Percentiles rank a stretch among this genome's conserved stretches.
Evolutionary conservation across 495 filamentous ascomycete genomes (phyloP).

Genomic region (Hyaloscypha bicolor): DNA sequence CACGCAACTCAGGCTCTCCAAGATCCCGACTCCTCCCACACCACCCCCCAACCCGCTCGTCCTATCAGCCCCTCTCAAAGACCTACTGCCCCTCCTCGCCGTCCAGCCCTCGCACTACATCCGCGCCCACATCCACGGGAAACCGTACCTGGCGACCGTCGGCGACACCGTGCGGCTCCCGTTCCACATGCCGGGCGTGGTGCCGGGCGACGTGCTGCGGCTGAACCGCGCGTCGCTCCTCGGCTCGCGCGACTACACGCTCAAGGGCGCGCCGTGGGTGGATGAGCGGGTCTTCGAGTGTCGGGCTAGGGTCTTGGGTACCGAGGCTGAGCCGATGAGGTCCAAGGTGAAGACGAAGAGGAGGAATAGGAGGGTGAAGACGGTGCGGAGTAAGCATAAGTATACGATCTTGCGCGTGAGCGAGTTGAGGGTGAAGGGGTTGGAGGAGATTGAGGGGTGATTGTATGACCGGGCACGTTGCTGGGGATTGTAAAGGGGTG

Average conservation of each 20-base stretch:
- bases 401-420: slow-evolving; percentile 85
- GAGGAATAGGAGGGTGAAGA: slow-evolving; percentile 73
- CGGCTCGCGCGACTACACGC: slow-evolving; percentile 87
- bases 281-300: slow-evolving; percentile 84
- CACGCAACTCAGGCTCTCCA: neutral
- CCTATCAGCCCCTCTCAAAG: slow-evolving; percentile 59
- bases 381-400: slow-evolving; percentile 79
- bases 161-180: slow-evolving; percentile 90
- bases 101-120: slow-evolving; percentile 85
- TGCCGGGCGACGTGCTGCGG: slow-evolving; percentile 80
- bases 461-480: too few species aligned
- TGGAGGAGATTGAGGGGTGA: slow-evolving; percentile 55
- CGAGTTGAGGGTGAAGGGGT: slow-evolving; percentile 70
- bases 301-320: slow-evolving; percentile 80
- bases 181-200: slow-evolving; percentile 86
- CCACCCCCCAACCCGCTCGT: slow-evolving; percentile 33
- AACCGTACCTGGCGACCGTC: slow-evolving; percentile 84
- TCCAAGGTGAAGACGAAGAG: slow-evolving; percentile 92
- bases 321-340: slow-evolving; percentile 85
- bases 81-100: slow-evolving; percentile 74
- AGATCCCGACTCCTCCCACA: slow-evolving; percentile 20
- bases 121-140: slow-evolving; percentile 80
- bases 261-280: slow-evolving; percentile 75
- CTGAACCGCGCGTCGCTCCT: slow-evolving; percentile 79
- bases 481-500: too few species aligned